Base-by-base conservation (phyloP, 2,329 filamentous ascomycete species). In the Fusarium sp. region DNA sequence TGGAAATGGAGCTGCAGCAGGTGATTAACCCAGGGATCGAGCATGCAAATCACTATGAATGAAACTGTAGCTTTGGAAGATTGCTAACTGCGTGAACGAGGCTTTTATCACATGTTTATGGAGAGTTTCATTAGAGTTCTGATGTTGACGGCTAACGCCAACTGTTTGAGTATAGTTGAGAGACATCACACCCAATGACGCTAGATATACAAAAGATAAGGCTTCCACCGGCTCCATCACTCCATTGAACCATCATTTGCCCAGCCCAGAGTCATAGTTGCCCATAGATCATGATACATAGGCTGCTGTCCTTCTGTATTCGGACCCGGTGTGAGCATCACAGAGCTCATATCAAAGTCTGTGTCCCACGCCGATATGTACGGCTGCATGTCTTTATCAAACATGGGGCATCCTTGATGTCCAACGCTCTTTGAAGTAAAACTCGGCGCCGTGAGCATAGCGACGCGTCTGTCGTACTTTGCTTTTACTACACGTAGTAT, bases 261-360 rank as follows among this genome's bases (percentile, higher is more conserved):
- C 83, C 83, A 85, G 1, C 78, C 77, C 80, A 81, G 80, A 0
- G 81, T 84, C 82, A 85, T 84, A 5, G 83, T 82, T 15, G 82
- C 79, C 83, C 84, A 85, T 11, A 85, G 65, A 63, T 85, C 83
- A 54, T 84, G 78, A 55, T 80, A 81, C 49, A 75, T 61, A 13
- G 73, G 72, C 68, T 76, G 71, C 54, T 69, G 24, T 54, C 62
- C 59, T 23, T 67, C 68, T 62, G 21, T 55, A 26, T 49, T 42
- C 29, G 41, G 20, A 26, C 42, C n/a, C 29, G 49, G 49, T 1
- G 35, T 41, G 24, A 57, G 49, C 41, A 69, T 54, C 8, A 38
- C 48, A 24, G 72, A 59, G 44, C 49, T 70, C 16, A 58, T 66
- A 11, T 63, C 57, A 68, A 80, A 56, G 48, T 75, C 75, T 9